Evolutionary conservation across 441 rosid genomes (phyloP).

Genomic region (Bocquillonia castaneifolia): DNA sequence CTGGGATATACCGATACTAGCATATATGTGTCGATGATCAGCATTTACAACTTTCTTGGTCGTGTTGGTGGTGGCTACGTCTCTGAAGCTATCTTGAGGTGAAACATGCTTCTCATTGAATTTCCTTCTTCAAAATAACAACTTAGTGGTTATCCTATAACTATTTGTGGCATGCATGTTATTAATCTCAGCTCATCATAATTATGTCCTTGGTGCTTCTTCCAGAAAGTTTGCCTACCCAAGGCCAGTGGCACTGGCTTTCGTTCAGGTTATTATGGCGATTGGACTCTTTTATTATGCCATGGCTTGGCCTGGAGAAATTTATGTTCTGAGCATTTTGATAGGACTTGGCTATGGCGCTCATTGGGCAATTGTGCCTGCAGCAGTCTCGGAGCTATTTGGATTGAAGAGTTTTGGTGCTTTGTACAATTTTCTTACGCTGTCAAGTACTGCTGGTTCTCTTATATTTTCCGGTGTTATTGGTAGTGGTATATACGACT

Average conservation of each 20-base stretch:
- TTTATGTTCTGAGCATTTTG: slow-evolving; percentile 63
- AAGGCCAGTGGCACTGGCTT: slow-evolving; percentile 70
- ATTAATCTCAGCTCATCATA: slow-evolving; percentile 15
- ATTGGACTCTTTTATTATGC: slow-evolving; percentile 76
- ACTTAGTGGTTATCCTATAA: not conserved
- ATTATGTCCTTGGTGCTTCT: slow-evolving; percentile 1
- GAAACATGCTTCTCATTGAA: slow-evolving; percentile 11
- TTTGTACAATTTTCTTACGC: slow-evolving; percentile 69
- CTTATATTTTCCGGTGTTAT: slow-evolving; percentile 75
- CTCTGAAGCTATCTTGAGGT: slow-evolving; percentile 84
- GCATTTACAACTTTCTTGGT: slow-evolving; percentile 98
- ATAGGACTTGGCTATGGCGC: slow-evolving; percentile 85
- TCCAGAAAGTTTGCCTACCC: slow-evolving; percentile 76
- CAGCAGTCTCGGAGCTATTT: slow-evolving; percentile 80
- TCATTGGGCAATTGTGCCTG: slow-evolving; percentile 89
- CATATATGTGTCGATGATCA: slow-evolving; percentile 87
- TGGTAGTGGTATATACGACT: slow-evolving; percentile 73
- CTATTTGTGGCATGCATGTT: not conserved
- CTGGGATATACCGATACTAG: slow-evolving; percentile 71
- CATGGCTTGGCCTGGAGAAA: slow-evolving; percentile 78
- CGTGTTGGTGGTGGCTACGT: slow-evolving; percentile 91
- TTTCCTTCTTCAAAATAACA: slow-evolving; percentile 32
- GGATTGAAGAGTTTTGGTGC: slow-evolving; percentile 86
- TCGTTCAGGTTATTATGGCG: slow-evolving; percentile 68
- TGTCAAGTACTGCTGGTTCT: slow-evolving; percentile 79